phyloP scores from a whole-genome alignment of 768 basidiomycete genomes.

The Pholiota conissans region DNA sequence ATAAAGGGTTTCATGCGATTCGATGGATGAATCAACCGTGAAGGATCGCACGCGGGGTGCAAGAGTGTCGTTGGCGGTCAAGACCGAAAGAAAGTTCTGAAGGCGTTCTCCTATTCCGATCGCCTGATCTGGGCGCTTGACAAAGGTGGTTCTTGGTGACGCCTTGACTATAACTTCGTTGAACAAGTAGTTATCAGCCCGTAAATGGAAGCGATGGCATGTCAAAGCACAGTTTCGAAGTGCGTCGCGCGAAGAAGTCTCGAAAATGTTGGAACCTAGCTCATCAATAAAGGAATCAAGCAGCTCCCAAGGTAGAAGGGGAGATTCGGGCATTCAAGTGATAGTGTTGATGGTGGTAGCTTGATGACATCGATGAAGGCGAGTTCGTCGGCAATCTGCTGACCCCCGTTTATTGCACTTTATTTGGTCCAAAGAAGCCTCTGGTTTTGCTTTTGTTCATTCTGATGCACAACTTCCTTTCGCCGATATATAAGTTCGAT shows the following conservation, averaged over 20 bases:
- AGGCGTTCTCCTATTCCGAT: background rate
- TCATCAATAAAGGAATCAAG: constrained; percentile 10
- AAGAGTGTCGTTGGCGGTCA: background rate
- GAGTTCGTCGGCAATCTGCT: no score
- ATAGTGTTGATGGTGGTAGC: no score
- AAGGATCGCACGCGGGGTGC: constrained; percentile 6
- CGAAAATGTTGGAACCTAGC: background rate
- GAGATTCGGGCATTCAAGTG: background rate
- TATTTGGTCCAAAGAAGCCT: no score
- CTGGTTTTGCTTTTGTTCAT: no score
- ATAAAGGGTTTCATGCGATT: background rate
- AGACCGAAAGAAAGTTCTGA: background rate
- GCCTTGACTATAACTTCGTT: background rate
- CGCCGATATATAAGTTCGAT: no score
- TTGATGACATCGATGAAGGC: no score
- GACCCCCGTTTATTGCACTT: no score
- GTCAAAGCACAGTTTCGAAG: constrained; percentile 8
- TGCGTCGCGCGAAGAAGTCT: background rate
- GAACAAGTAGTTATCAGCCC: constrained; percentile 7
- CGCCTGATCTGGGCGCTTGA: background rate
- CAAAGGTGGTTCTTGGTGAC: no score
- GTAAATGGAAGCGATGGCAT: constrained; percentile 8
- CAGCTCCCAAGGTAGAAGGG: constrained; percentile 7
- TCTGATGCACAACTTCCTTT: no score
- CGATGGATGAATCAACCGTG: background rate